These are phyloP conservation scores for Macrophomina tecta DNA, from an alignment of 2,329 filamentous ascomycete genomes.

Conservation along the genomic window DNA sequence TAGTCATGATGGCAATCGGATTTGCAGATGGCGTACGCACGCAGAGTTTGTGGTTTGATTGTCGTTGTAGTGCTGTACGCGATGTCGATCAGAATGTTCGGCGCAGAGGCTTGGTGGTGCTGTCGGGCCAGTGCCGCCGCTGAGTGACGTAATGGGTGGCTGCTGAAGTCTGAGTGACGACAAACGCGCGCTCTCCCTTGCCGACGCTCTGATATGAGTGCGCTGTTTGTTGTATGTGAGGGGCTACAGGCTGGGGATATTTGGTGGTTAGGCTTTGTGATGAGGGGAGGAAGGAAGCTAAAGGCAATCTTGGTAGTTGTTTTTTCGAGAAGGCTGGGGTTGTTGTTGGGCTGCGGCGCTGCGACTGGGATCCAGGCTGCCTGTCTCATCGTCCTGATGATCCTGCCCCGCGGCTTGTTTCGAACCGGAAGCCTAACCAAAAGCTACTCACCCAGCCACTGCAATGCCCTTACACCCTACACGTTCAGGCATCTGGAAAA, in stretches of 20 bases:
- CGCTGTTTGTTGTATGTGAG: neutral
- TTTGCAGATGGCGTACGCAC: constrained; percentile 4
- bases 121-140: constrained; percentile 16
- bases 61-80: constrained; percentile 18
- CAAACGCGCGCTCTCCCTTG: constrained; percentile 9
- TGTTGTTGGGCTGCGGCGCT: constrained; percentile 21
- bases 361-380: constrained; percentile 4
- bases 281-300: constrained; percentile 2
- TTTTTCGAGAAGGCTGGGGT: constrained; percentile 23
- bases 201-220: neutral
- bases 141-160: constrained; percentile 24
- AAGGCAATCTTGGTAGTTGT: constrained; percentile 11
- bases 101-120: constrained; percentile 11
- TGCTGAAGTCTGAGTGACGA: neutral
- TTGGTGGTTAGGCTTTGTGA: neutral
- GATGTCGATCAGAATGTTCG: constrained; percentile 26
- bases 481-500: constrained; percentile 3
- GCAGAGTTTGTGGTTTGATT: constrained; percentile 3
- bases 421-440: constrained; percentile 20
- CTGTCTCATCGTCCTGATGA: constrained; percentile 16
- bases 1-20: constrained; percentile 13
- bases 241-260: constrained; percentile 3
- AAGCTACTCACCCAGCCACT: constrained; percentile 11
- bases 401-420: constrained; percentile 20
- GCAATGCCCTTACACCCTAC: neutral